Base-by-base conservation (phyloP, 2,329 filamentous ascomycete species). In the Juglanconis oblonga region DNA sequence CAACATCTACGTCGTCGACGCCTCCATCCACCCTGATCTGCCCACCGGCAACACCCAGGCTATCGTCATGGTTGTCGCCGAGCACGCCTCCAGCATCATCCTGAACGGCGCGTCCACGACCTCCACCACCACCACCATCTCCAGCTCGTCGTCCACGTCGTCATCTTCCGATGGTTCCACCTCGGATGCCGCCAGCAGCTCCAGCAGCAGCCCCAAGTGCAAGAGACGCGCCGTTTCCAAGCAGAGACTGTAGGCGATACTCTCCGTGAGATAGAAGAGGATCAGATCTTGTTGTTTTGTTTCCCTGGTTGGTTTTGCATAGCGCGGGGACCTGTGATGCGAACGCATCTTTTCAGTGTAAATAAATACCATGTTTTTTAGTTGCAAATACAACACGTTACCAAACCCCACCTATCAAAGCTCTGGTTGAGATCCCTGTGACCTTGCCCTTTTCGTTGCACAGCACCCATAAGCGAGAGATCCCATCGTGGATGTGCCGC, bases 1-100 rank as follows among this genome's bases (percentile, higher is more conserved):
- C 67, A 87, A 87, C 71, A 74, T 87, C 44, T 86, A 85, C 67
- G 81, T 87, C 11, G 81, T 87, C 10, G 85, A 88, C 67, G 85
- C 81, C 5, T 81, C 79, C 57, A 84, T 88, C 67, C 87, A 87
- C 74, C 86, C 86, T 0, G 86, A 86, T 62, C 81, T 87, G 52
- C 79, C 84, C 24, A 83, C 84, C 3, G 84, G 84, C 36, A 89
- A 89, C 70, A 86, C 86, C 0, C 72, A 74, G 24, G 67, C 74
- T 8, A 76, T 76, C 64, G 74, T 78, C 51, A 73, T 78, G 24
- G 69, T 73, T 11, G 73, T 69, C 3, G 69, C 76, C 10, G 76
- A 78, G 68, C 71, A 70, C 35, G 76, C 76, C 3, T 65, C 69
- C 47, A 71, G 61, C 54, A 52, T 53, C 53, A 66, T 68, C 57